phyloP scores from a whole-genome alignment of 345 rosid species.

The Hypericum perforatum region DNA sequence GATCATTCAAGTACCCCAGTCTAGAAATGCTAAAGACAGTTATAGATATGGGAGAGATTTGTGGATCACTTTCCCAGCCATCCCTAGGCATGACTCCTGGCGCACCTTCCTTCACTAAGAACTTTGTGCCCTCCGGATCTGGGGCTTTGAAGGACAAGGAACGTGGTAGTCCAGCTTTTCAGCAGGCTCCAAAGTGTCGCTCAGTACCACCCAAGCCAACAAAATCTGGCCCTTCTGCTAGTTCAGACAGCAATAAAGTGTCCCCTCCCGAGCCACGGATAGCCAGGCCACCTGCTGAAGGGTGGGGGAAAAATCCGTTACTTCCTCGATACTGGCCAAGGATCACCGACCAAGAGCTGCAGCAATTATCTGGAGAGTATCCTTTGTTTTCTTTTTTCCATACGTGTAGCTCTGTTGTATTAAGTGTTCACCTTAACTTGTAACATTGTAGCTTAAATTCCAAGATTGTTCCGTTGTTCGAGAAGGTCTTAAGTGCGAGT shows the following conservation, averaged over 20 bases:
- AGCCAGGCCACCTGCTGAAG: slow-evolving; percentile 80
- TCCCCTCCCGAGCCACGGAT: slow-evolving; percentile 37
- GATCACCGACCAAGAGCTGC: slow-evolving; percentile 86
- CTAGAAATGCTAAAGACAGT: slow-evolving; percentile 29
- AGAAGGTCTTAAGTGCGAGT: slow-evolving; percentile 91
- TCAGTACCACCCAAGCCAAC: slow-evolving; percentile 48
- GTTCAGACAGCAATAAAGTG: slow-evolving; percentile 40
- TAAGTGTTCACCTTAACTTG: slow-evolving; percentile 26
- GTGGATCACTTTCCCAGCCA: slow-evolving; percentile 45
- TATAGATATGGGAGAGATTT: slow-evolving; percentile 40
- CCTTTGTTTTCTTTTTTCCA: slow-evolving; percentile 22
- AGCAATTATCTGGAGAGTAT: slow-evolving; percentile 88
- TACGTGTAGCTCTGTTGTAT: slow-evolving; percentile 8
- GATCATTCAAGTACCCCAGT: slow-evolving; percentile 20
- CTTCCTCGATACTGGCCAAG: slow-evolving; percentile 98
- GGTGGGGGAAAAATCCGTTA: slow-evolving; percentile 70
- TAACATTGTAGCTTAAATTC: slow-evolving; percentile 48
- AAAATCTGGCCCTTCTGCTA: slow-evolving; percentile 24
- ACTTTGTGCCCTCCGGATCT: slow-evolving; percentile 27
- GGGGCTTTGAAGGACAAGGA: slow-evolving; percentile 40
- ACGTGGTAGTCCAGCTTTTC: slow-evolving; percentile 29
- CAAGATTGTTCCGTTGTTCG: slow-evolving; percentile 75
- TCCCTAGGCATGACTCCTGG: slow-evolving; percentile 53
- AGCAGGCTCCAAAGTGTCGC: slow-evolving; percentile 42
- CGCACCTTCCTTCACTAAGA: slow-evolving; percentile 30